Base-by-base conservation (phyloP, 495 filamentous ascomycete species). In the Hyaloscypha hepaticicola region DNA sequence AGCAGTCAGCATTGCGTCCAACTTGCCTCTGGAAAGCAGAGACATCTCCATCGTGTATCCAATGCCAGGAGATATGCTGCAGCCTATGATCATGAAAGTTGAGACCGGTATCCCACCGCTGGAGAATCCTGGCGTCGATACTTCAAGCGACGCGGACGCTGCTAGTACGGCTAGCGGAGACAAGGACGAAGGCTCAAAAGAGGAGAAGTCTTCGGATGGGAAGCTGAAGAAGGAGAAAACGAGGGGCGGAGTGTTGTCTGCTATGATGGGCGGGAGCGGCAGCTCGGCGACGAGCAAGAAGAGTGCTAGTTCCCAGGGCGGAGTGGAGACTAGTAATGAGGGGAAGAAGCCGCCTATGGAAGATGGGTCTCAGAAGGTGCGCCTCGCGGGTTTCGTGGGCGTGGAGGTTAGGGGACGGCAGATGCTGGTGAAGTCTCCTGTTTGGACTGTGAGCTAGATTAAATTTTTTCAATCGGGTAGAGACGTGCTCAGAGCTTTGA, bases 21-120 rank as follows among this genome's bases (percentile, higher is more conserved):
- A 97, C 73, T 79, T 98, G 55, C 95, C 96, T 0, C 76, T 96
- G 12, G 95, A 99, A 76, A 93, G 91, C 66, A 86, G 95, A 67
- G 96, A 98, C 69, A 89, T 99, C 19, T 86, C 85, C 55, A 89
- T 99, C 61, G 85, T 89, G 65, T 98, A 97, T 70, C 87, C 92
- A 59, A 75, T 83, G 41, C 94, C 95, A 0, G 91, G 92, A 55
- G 78, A 83, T 53, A 67, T 77, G 28, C 79, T 96, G 61, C 78
- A 85, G 65, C 79, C 84, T 7, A 81, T 85, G 26, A 80, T 88
- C 67, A 97, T 97, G 94, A 96, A 92, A 67, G 75, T 90, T 9
- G 96, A 98, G 75, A 82, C 83, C 21, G 74, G 74, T 11, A 81
- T 97, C 14, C 91, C 93, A 6, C 78, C 90, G 0, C 78, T 98